Evolutionary conservation across 2,329 filamentous ascomycete species (phyloP).

Genomic region (Colletotrichum sp.): DNA sequence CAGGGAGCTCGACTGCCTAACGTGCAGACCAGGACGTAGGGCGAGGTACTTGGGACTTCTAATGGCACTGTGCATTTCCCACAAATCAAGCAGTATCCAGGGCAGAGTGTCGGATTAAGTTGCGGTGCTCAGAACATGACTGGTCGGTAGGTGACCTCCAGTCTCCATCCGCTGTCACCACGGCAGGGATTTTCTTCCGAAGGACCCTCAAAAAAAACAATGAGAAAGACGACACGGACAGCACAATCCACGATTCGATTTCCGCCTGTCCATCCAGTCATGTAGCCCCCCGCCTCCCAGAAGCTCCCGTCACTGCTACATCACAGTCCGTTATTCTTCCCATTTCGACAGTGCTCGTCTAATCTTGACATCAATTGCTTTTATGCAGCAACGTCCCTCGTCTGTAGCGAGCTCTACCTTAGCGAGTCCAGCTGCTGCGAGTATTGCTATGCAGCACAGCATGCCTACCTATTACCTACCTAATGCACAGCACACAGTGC

Average conservation of each 20-base stretch:
- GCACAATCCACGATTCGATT: not conserved
- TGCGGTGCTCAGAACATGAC: not conserved
- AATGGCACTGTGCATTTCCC: not conserved
- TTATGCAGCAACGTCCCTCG: not conserved
- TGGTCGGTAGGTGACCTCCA: not conserved
- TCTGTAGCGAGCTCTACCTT: not conserved
- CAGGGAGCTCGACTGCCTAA: not conserved
- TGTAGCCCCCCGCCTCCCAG: not conserved
- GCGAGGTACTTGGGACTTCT: not conserved
- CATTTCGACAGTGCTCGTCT: constrained; percentile 8
- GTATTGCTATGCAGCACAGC: not conserved
- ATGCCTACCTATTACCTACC: not conserved
- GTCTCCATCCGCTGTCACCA: not conserved
- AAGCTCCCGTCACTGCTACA: not conserved
- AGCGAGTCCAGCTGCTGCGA: not conserved
- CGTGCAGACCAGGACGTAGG: not conserved
- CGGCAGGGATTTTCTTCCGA: constrained; percentile 10
- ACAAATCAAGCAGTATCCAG: not conserved
- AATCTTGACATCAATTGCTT: not conserved
- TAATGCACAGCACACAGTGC: constrained; percentile 6
- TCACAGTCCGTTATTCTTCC: not conserved
- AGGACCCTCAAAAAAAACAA: not conserved
- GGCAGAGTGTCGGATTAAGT: not conserved
- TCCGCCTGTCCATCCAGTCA: not conserved
- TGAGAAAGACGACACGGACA: not conserved